Evolutionary conservation across 1,284 basidiomycete species (phyloP).

Genomic region (Termitomyces sp.): DNA sequence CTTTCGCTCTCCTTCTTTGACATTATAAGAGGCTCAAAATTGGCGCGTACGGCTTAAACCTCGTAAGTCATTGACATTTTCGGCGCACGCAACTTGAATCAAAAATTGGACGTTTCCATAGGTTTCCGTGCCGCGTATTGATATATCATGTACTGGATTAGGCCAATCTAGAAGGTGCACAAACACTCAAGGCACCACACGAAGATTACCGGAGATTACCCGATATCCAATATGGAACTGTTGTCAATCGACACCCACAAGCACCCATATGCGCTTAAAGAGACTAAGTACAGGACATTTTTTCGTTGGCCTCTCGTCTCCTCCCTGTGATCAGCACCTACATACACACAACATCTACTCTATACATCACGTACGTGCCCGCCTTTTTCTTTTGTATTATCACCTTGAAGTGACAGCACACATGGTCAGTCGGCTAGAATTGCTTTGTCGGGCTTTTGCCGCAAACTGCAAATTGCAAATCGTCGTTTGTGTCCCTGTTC

Average conservation of each 20-base stretch:
- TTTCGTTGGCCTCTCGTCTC: background rate
- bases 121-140: background rate
- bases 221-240: conserved; percentile 5
- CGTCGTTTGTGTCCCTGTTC: background rate
- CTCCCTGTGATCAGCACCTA: background rate
- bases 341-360: background rate
- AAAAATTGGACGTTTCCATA: too few relatives aligned
- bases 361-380: background rate
- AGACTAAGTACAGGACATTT: background rate
- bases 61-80: too few relatives aligned
- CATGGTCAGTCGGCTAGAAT: conserved; percentile 1
- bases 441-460: background rate
- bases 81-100: too few relatives aligned
- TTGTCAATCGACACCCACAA: conserved; percentile 9
- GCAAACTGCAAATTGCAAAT: background rate
- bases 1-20: too few relatives aligned
- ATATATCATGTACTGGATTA: background rate
- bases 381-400: background rate
- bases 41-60: too few relatives aligned
- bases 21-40: too few relatives aligned
- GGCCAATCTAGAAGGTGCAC: background rate
- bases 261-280: conserved; percentile 9
- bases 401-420: background rate
- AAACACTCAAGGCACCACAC: background rate
- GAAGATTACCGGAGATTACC: conserved; percentile 8